phyloP scores from a whole-genome alignment of 2,329 filamentous ascomycete species.

The Exophiala alcalophila region DNA sequence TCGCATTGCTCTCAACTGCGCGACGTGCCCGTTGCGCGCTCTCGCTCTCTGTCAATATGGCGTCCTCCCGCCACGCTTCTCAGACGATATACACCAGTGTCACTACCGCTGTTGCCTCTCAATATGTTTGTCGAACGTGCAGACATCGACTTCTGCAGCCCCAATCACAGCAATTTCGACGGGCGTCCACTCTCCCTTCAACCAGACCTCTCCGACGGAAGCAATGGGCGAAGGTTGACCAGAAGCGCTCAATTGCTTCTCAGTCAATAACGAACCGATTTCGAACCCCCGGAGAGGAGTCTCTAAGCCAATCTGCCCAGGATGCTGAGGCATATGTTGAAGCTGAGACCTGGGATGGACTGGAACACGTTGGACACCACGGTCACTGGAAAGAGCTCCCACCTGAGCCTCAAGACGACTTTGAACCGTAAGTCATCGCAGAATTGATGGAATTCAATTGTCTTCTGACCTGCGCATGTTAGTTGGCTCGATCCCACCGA shows the following conservation, averaged over 20 bases:
- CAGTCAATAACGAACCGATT: background rate
- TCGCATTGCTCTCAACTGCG: too few relatives aligned
- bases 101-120: background rate
- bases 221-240: background rate
- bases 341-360: slow-evolving; percentile 47
- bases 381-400: slow-evolving; percentile 41
- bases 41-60: too few relatives aligned
- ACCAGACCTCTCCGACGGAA: background rate
- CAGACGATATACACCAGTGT: slow-evolving; percentile 13
- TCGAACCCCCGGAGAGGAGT: background rate
- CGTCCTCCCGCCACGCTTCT: slow-evolving; percentile 12
- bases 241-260: slow-evolving; percentile 1
- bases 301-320: background rate
- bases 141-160: slow-evolving; percentile 11
- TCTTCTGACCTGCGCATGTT: slow-evolving; percentile 36
- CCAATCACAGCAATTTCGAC: slow-evolving; percentile 14
- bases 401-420: slow-evolving; percentile 39
- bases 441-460: too few relatives aligned
- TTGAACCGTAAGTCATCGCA: slow-evolving; percentile 40
- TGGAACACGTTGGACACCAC: slow-evolving; percentile 55
- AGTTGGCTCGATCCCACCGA: slow-evolving; percentile 40
- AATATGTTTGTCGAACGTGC: slow-evolving; percentile 23
- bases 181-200: slow-evolving; percentile 8
- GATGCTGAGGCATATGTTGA: slow-evolving; percentile 12
- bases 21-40: too few relatives aligned